Evolutionary conservation across 441 rosid genomes (phyloP).

Genomic region (Codiaeum variegatum): DNA sequence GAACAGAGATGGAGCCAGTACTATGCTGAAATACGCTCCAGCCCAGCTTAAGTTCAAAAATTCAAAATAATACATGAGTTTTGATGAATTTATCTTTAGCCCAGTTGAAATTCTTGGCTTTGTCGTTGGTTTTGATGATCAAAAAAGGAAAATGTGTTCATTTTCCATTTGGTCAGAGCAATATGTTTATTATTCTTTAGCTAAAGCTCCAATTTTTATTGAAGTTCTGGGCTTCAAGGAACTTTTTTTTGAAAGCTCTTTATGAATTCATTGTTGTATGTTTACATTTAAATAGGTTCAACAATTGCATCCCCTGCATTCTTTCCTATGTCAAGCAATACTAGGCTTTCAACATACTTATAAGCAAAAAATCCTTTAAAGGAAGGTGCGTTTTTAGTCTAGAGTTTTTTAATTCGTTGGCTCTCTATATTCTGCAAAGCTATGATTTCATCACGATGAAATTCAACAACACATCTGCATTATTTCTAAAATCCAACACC

Average conservation of each 20-base stretch:
- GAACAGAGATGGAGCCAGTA: no score
- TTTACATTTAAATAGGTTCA: not conserved
- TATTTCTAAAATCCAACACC: conserved; percentile 17
- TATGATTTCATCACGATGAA: no score
- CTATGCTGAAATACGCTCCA: no score
- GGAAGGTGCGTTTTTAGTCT: no score
- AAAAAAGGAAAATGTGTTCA: not conserved
- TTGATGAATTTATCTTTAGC: no score
- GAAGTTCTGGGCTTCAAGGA: not conserved
- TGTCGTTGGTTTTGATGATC: not conserved
- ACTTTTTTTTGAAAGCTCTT: not conserved
- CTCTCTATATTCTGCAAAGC: no score
- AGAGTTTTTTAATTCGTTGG: no score
- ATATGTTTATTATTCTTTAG: not conserved
- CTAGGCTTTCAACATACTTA: not conserved
- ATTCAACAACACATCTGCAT: not conserved
- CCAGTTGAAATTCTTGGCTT: no score
- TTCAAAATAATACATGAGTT: no score
- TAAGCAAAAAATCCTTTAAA: no score
- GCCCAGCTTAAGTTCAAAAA: no score
- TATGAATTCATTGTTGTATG: not conserved
- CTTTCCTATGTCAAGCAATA: not conserved
- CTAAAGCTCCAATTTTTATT: not conserved
- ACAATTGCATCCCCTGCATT: not conserved
- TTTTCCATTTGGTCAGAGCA: not conserved